phyloP scores from a whole-genome alignment of 805 yeast genomes.

The Deakozyma indianensis region DNA sequence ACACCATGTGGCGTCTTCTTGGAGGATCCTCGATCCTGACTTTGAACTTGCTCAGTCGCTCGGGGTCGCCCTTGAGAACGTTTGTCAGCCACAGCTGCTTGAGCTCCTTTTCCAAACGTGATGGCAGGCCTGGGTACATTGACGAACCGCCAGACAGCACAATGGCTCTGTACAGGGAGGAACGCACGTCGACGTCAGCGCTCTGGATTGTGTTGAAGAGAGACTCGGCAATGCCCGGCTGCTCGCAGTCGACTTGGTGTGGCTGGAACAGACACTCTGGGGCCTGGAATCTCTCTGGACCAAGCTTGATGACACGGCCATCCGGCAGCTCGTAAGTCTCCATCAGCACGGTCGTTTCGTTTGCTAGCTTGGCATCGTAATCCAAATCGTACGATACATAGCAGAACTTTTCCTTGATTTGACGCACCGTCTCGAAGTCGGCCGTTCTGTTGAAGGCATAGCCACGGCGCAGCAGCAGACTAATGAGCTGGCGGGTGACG shows the following conservation, averaged over 20 bases:
- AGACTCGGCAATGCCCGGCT: conserved; percentile 90
- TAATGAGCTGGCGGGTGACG: conserved; percentile 91
- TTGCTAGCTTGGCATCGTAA: conserved; percentile 72
- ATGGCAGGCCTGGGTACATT: conserved; percentile 97
- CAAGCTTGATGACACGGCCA: conserved; percentile 86
- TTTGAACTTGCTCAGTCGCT: conserved; percentile 73
- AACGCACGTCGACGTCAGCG: conserved; percentile 87
- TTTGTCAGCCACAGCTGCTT: conserved; percentile 91
- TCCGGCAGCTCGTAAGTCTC: conserved; percentile 91
- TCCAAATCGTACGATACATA: conserved; percentile 91
- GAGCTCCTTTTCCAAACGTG: conserved; percentile 86
- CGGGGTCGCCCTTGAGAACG: conserved; percentile 75
- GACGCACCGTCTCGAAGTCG: conserved; percentile 96
- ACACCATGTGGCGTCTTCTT: conserved; percentile 96
- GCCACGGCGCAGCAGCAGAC: conserved; percentile 82
- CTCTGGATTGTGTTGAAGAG: conserved; percentile 85
- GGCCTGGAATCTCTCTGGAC: conserved; percentile 91
- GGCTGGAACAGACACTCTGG: conserved; percentile 98
- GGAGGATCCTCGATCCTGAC: conserved; percentile 98
- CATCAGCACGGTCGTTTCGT: conserved; percentile 90
- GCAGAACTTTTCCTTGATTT: conserved; percentile 90
- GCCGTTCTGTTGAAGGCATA: conserved; percentile 98
- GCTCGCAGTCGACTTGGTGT: conserved; percentile 84
- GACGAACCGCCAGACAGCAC: conserved; percentile 96
- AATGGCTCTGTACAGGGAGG: conserved; percentile 78